phyloP scores from a whole-genome alignment of 2,329 filamentous ascomycete genomes.

The Aspergillus quadricinctus region DNA sequence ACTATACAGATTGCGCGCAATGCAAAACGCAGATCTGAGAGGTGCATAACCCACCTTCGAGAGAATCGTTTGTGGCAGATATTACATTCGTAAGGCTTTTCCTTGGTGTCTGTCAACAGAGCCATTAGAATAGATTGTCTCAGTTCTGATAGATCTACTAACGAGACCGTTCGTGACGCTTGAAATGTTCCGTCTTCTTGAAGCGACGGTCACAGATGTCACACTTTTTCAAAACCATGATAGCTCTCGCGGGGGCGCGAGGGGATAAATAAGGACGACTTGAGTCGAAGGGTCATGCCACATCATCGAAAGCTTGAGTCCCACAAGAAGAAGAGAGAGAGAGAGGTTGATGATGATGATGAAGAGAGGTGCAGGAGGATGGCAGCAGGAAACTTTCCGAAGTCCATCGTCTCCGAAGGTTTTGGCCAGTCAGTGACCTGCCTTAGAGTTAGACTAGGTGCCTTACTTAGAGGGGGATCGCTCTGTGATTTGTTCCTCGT shows the following conservation, averaged over 20 bases:
- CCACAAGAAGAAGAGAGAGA: conserved; percentile 1
- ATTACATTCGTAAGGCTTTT: conserved; percentile 51
- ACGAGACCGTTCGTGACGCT: conserved; percentile 54
- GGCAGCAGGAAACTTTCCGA: background rate
- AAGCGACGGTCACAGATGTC: conserved; percentile 51
- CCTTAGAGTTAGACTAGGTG: no score
- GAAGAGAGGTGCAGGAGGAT: background rate
- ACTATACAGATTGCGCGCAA: conserved; percentile 1
- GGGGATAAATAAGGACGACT: background rate
- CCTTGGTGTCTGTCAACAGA: conserved; percentile 45
- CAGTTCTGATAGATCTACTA: conserved; percentile 22
- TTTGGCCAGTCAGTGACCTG: background rate
- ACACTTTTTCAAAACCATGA: conserved; percentile 43
- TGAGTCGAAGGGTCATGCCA: conserved; percentile 4
- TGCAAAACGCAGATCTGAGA: background rate
- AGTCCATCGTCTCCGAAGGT: background rate
- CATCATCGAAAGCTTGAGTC: conserved; percentile 2
- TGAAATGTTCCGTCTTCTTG: conserved; percentile 54
- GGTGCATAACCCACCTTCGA: conserved; percentile 41
- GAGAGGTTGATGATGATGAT: background rate
- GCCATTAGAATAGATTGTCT: background rate
- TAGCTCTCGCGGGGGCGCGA: conserved; percentile 11
- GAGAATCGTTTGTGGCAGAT: conserved; percentile 54
- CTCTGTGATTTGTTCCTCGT: background rate
- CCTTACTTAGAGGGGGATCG: background rate